phyloP scores from a whole-genome alignment of 768 basidiomycete genomes.

The Brasilioporus rufonigricans region DNA sequence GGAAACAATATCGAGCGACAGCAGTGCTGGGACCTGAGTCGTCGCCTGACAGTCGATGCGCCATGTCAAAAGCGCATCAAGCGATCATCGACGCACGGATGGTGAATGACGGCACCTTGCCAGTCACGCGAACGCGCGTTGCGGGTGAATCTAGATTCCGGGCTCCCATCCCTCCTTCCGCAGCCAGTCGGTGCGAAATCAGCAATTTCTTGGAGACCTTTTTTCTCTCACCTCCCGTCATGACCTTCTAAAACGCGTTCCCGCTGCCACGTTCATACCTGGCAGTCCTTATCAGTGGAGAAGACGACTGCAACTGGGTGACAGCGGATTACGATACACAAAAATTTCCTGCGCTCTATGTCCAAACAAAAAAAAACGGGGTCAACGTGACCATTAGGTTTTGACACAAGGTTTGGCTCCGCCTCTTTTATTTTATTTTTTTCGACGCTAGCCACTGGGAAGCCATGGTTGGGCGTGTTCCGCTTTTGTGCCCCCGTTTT shows the following conservation, averaged over 20 bases:
- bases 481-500: conserved; percentile 8
- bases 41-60: not conserved
- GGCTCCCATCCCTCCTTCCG: not conserved
- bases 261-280: conserved; percentile 21
- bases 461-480: conserved; percentile 5
- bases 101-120: conserved; percentile 4
- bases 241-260: not conserved
- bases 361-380: conserved; percentile 13
- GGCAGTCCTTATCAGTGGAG: conserved; percentile 18
- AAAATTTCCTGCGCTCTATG: conserved; percentile 27
- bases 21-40: conserved; percentile 1
- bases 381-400: conserved; percentile 15
- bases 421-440: conserved; percentile 4
- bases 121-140: not conserved
- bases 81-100: conserved; percentile 4
- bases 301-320: conserved; percentile 10
- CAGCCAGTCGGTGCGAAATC: not conserved
- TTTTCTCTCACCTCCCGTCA: conserved; percentile 9
- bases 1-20: not conserved
- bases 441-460: conserved; percentile 2
- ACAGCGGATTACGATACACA: conserved; percentile 24
- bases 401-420: conserved; percentile 18
- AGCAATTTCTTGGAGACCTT: not conserved
- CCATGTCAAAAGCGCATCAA: conserved; percentile 10
- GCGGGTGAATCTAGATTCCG: not conserved